Conservation (phyloP, 2,329 filamentous ascomycete genomes). For the Huntiella abstrusa region DNA sequence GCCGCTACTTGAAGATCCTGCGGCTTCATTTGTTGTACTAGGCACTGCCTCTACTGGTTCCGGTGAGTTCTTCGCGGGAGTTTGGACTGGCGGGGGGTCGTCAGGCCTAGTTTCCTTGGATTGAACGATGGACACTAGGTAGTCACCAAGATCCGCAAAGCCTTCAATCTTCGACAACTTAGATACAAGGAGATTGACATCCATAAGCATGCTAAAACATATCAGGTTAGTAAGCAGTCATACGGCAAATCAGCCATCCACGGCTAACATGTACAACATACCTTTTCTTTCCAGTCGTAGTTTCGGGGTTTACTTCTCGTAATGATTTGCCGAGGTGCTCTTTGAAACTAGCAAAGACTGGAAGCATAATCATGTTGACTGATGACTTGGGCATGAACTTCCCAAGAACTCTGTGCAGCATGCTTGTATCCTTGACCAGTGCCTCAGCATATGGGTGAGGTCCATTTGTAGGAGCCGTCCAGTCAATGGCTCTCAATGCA, state of each 20-base stretch:
- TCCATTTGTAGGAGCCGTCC: constrained; percentile 26
- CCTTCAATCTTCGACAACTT: constrained; percentile 63
- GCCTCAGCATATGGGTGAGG: constrained; percentile 65
- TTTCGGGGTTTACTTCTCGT: constrained; percentile 43
- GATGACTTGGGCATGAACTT: constrained; percentile 64
- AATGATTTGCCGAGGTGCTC: constrained; percentile 61
- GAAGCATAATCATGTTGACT: constrained; percentile 66
- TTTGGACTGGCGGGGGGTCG: no score
- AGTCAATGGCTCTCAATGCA: constrained; percentile 55
- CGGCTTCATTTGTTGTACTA: no score
- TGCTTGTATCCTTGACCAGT: constrained; percentile 68
- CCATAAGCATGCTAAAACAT: constrained; percentile 48
- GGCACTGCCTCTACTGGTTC: no score
- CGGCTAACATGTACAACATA: constrained; percentile 23
- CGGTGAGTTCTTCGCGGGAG: no score
- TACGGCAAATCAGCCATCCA: neutral
- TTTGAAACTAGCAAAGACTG: constrained; percentile 67
- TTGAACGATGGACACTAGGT: constrained; percentile 45
- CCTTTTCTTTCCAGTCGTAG: constrained; percentile 51
- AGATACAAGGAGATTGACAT: constrained; percentile 53
- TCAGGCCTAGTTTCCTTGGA: constrained; percentile 25
- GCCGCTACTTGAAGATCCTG: no score
- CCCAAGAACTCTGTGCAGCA: constrained; percentile 62
- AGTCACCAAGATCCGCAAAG: constrained; percentile 52
- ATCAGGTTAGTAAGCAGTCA: constrained; percentile 6